Percentiles rank a stretch among this genome's conserved stretches.
phyloP scores from a whole-genome alignment of 257 asterid species.

The Ilex aquifolium region DNA sequence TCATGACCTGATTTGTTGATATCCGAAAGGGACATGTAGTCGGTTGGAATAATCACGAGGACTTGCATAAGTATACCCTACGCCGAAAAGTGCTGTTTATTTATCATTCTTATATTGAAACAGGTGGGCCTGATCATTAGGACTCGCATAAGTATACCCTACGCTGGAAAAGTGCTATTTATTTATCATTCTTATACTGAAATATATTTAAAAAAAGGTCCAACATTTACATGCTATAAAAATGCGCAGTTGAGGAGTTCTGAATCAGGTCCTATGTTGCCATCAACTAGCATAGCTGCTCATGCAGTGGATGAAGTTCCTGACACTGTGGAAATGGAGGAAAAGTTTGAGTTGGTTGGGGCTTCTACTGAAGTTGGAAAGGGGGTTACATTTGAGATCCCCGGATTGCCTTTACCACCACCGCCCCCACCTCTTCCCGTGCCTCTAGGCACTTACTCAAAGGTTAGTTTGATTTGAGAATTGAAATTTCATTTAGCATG shows the following conservation, averaged over 20 bases:
- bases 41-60: too few species aligned
- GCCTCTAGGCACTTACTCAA: slow-evolving; percentile 43
- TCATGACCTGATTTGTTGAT: too few species aligned
- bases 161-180: too few species aligned
- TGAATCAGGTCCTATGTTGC: slow-evolving; percentile 40
- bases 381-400: slow-evolving; percentile 23
- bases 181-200: background rate
- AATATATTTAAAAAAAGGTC: slow-evolving; percentile 1
- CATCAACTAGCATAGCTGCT: slow-evolving; percentile 83
- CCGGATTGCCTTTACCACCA: slow-evolving; percentile 36
- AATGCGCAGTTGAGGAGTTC: slow-evolving; percentile 44
- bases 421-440: slow-evolving; percentile 66
- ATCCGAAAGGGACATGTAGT: too few species aligned
- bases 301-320: slow-evolving; percentile 67
- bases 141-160: too few species aligned
- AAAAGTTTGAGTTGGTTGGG: slow-evolving; percentile 32
- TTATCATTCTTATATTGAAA: too few species aligned
- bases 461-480: slow-evolving; percentile 33
- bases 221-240: background rate
- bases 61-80: too few species aligned
- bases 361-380: slow-evolving; percentile 21
- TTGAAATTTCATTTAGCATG: background rate
- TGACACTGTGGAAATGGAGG: slow-evolving; percentile 48
- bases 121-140: too few species aligned
- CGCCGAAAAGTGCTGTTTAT: too few species aligned